Percentiles rank a stretch among this genome's conserved stretches.
phyloP scores from a whole-genome alignment of 805 yeast species.

The Wickerhamiella sorbophila region DNA sequence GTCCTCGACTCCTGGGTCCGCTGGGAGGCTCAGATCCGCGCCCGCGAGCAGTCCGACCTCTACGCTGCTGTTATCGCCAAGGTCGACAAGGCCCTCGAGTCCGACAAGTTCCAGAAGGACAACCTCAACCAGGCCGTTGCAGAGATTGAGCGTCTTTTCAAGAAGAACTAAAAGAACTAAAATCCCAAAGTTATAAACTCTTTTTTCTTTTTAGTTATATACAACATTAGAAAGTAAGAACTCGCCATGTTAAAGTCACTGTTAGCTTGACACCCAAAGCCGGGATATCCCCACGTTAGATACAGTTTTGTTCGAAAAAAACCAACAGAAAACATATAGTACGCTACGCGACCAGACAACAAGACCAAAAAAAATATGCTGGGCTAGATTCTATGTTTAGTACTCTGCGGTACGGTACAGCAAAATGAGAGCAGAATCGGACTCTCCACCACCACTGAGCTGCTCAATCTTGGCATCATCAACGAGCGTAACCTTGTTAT shows the following conservation, averaged over 20 bases:
- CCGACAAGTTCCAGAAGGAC: constrained; percentile 87
- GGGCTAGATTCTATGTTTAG: too few species aligned
- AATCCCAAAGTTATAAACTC: not conserved
- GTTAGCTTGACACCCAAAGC: too few species aligned
- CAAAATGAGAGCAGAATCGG: constrained; percentile 85
- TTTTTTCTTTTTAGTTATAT: too few species aligned
- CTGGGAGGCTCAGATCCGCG: constrained; percentile 93
- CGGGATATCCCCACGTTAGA: too few species aligned
- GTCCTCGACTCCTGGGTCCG: constrained; percentile 98
- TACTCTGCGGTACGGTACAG: constrained; percentile 68
- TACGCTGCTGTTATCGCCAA: constrained; percentile 74
- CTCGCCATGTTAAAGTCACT: too few species aligned
- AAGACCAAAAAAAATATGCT: too few species aligned
- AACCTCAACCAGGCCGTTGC: constrained; percentile 81
- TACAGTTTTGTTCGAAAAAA: too few species aligned
- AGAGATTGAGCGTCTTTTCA: constrained; percentile 77
- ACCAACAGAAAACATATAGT: too few species aligned
- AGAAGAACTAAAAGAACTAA: constrained; percentile 12
- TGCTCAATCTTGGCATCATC: constrained; percentile 67
- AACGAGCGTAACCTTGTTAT: constrained; percentile 72
- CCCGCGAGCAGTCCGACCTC: constrained; percentile 86
- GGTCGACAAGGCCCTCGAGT: constrained; percentile 69
- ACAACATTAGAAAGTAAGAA: too few species aligned
- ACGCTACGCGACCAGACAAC: too few species aligned
- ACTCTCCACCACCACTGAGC: constrained; percentile 93